phyloP scores from a whole-genome alignment of 2,329 filamentous ascomycete genomes.

The Anthostomella pinea region DNA sequence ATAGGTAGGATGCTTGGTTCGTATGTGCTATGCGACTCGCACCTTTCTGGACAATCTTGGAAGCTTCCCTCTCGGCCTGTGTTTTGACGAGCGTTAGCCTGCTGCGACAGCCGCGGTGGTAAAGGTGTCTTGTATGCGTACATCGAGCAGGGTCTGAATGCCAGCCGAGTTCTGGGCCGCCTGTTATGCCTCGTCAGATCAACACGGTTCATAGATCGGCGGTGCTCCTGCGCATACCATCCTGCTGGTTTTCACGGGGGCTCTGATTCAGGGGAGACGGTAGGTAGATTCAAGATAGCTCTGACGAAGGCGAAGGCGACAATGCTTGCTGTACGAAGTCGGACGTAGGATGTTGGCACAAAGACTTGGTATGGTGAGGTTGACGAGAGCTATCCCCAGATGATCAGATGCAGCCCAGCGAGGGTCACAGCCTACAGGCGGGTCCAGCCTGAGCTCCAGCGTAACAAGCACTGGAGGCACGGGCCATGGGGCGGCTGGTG shows the following conservation, averaged over 20 bases:
- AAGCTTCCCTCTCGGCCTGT: slow-evolving; percentile 94
- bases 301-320: no score
- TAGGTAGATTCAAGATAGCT: no score
- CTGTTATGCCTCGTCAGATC: slow-evolving; percentile 45
- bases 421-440: no score
- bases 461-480: slow-evolving; percentile 1
- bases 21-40: slow-evolving; percentile 23
- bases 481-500: slow-evolving; percentile 3
- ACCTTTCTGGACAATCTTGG: slow-evolving; percentile 99
- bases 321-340: no score
- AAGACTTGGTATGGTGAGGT: no score
- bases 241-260: slow-evolving; percentile 1
- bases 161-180: slow-evolving; percentile 97
- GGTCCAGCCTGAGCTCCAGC: no score
- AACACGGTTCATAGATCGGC: slow-evolving; percentile 5
- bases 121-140: slow-evolving; percentile 47
- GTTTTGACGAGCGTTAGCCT: slow-evolving; percentile 6
- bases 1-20: slow-evolving; percentile 15
- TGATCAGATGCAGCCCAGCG: slow-evolving; percentile 13
- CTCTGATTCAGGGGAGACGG: neutral
- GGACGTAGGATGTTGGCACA: slow-evolving; percentile 7
- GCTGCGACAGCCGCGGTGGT: neutral
- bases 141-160: slow-evolving; percentile 98
- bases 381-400: neutral
- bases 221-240: slow-evolving; percentile 15